Evolutionary conservation across 257 asterid genomes (phyloP), one percentile per base, ranked within the genome.

Genomic region (Lavandula angustifolia): DNA sequence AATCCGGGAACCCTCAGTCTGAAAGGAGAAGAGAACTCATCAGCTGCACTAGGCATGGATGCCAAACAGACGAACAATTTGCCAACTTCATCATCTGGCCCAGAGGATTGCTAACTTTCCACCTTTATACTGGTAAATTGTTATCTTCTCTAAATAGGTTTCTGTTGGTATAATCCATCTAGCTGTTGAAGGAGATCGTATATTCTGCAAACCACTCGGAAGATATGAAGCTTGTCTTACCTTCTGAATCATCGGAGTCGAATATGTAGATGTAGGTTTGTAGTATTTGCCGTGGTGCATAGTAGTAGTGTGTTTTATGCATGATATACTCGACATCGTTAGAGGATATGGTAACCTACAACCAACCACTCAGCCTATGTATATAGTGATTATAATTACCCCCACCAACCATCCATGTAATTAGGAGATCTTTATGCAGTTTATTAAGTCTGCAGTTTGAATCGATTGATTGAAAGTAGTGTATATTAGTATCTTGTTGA

Each of bases 1-100:
- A 85, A 76, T 71, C 95, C 95, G 3, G 86, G 94, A 68, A 83
- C 92, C 37, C 78, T 85, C 35, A 80, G 60, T 66, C 75, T 87
- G 10, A 88, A 79, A 80, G 90, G 81, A 2, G 97, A 89, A 68
- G 96, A 89, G 64, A 82, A 63, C 62, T 84, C 91, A 10, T 79
- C 85, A 2, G 79, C 80, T 10, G 90, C 86, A 27, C 88, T 79
- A 78, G 92, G 92, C 42, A 54, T 71, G 74, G 95, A 85, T 18
- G 81, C 82, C 34, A 81, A 82, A 72, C 88, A 81, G 58, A 69
- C 14, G 58, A 92, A 92, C 88, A 80, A 75, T 81, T 38, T 79
- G 78, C 85, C 76, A 55, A 78, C 75, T 67, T 69, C 86, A 64
- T 68, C 74, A 11, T 81, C 86, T 42, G 74, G 81, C 67, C 89